phyloP scores from a whole-genome alignment of 1,284 basidiomycete species.

The Cerioporus squamosus region DNA sequence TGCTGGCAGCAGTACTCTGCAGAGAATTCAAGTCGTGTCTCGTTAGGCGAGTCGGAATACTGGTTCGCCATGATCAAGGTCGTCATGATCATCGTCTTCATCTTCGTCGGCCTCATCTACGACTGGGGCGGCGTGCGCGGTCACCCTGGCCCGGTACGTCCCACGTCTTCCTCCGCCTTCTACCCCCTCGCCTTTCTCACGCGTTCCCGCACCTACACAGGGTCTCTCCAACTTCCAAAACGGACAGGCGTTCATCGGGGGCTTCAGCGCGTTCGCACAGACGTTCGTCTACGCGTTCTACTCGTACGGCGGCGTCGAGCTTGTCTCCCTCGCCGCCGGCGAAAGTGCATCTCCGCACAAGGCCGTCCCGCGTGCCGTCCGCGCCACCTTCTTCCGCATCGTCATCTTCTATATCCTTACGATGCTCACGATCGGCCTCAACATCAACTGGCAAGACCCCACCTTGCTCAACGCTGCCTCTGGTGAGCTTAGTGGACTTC shows the following conservation, averaged over 20 bases:
- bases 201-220: slow-evolving; percentile 25
- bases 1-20: not conserved
- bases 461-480: slow-evolving; percentile 50
- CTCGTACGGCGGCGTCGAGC: slow-evolving; percentile 79
- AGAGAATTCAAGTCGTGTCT: not conserved
- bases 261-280: slow-evolving; percentile 55
- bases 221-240: slow-evolving; percentile 58
- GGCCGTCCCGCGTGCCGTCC: slow-evolving; percentile 69
- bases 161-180: not conserved
- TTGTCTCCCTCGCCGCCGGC: slow-evolving; percentile 69
- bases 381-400: slow-evolving; percentile 70
- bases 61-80: slow-evolving; percentile 40
- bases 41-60: slow-evolving; percentile 36
- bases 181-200: not conserved
- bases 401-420: slow-evolving; percentile 65
- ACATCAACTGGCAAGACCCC: slow-evolving; percentile 56
- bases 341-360: slow-evolving; percentile 62
- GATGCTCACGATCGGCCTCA: slow-evolving; percentile 58
- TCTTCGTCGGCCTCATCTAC: slow-evolving; percentile 41
- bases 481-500: slow-evolving; percentile 32
- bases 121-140: slow-evolving; percentile 61
- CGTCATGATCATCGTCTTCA: slow-evolving; percentile 36
- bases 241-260: slow-evolving; percentile 55
- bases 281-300: slow-evolving; percentile 65
- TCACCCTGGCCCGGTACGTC: slow-evolving; percentile 53